Evolutionary conservation across 2,329 filamentous ascomycete species (phyloP), one percentile per base, ranked within the genome.

Genomic region (Dothidotthia symphoricarpi): DNA sequence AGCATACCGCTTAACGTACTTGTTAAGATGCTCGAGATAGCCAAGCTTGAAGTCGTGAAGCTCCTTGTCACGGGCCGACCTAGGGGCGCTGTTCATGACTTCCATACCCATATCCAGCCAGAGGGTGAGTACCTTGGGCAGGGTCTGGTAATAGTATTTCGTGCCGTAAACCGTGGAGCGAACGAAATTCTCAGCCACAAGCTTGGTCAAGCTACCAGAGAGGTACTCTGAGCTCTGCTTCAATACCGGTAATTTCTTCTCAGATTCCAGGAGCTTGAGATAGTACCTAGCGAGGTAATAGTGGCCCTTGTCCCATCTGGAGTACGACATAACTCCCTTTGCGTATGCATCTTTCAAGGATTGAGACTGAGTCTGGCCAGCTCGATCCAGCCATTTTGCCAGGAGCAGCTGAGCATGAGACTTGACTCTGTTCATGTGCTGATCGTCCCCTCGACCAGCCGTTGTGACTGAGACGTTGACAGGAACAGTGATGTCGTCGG

Each of bases 221-320:
- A 93, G 69, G 55, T 58, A 70, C 10, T 64, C 46, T 16, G 66
- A 53, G 19, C 63, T 67, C 40, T 95, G 89, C 47, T 90, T 89
- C 17, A 84, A 80, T 13, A 80, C 74, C 25, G 85, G 82, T 35
- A 95, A 78, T 2, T 78, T 73, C 65, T 88, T 90, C 64, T 97
- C 89, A 0, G 88, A 87, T 56, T 97, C 91, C 3, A 96, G 73
- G 3, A 97, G 78, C 66, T 96, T 98, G 64, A 95, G 94, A 75
- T 98, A 98, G 67, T 97, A 89, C 31, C 91, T 88, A 4, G 93
- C 93, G 8, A 99, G 78, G 64, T 96, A 95, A 64, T 97, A 98
- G 62, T 97, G 91, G 0, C 88, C 90, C 67, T 96, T 97, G 63
- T 98, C 93, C 90, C 91, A 98, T 34, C 81, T 81, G 4, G 74